Conservation (phyloP, 257 asterid species). For the Solanum pinnatisectum region DNA sequence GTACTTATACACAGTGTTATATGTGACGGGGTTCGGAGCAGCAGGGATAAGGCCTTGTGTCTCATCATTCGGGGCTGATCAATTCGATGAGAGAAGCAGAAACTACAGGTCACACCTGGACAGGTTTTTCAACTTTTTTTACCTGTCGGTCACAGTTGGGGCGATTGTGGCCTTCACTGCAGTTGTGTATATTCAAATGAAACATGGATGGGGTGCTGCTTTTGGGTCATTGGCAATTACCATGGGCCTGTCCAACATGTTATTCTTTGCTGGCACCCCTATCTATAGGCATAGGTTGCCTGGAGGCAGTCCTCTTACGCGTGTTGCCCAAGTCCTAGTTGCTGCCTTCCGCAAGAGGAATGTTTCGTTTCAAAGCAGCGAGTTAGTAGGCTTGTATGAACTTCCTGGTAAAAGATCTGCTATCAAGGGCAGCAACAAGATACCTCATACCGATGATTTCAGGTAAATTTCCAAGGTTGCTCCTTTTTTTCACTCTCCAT, state of each 20-base stretch:
- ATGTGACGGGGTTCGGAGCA: slow-evolving; percentile 84
- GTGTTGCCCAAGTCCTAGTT: slow-evolving; percentile 79
- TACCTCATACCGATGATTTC: slow-evolving; percentile 77
- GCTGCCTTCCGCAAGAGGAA: slow-evolving; percentile 85
- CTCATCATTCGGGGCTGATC: slow-evolving; percentile 98
- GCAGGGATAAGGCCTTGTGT: slow-evolving; percentile 99
- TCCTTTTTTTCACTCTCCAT: background rate
- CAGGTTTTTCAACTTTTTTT: slow-evolving; percentile 86
- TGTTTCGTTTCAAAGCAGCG: slow-evolving; percentile 56
- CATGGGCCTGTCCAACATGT: slow-evolving; percentile 82
- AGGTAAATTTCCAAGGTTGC: slow-evolving; percentile 29
- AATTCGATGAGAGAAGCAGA: slow-evolving; percentile 69
- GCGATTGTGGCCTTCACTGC: slow-evolving; percentile 93
- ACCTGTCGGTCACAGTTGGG: slow-evolving; percentile 88
- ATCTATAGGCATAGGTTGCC: slow-evolving; percentile 83
- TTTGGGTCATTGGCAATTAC: slow-evolving; percentile 88
- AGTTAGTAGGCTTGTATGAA: slow-evolving; percentile 75
- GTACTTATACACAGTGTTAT: slow-evolving; percentile 62
- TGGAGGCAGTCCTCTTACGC: slow-evolving; percentile 94
- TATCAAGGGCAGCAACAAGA: slow-evolving; percentile 79
- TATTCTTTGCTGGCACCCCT: slow-evolving; percentile 90
- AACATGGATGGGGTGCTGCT: slow-evolving; percentile 92
- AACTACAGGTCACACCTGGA: slow-evolving; percentile 70
- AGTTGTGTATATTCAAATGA: slow-evolving; percentile 78
- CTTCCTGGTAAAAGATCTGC: slow-evolving; percentile 86